Base-by-base conservation (phyloP, 306 rosid genomes). In the Dicorynia guianensis region DNA sequence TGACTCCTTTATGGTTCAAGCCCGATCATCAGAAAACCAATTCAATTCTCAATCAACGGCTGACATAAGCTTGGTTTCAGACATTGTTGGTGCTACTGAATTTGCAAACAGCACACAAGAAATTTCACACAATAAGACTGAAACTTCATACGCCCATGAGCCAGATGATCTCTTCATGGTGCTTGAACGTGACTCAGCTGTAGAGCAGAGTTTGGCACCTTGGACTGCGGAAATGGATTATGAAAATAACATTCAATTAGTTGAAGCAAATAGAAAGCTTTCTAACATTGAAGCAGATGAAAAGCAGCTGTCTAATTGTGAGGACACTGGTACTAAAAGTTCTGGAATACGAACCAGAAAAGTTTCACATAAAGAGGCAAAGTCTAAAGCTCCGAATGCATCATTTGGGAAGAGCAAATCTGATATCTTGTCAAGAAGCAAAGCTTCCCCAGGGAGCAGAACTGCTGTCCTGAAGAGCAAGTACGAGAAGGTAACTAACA, bases 131-230 rank as follows among this genome's bases (percentile, higher is more conserved):
- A 84, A 78, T 20, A 85, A 82, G 85, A 79, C 85, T 76, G 92
- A 78, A 72, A 62, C 76, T 14, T 65, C 59, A 34, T 74, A 58
- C 44, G 57, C 81, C 42, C 88, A 78, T 33, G 98, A 92, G 78
- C 98, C 99, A 2, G 93, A 92, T 69, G 99, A 95, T 84, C 96
- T 95, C 78, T 89, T 77, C 86, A 92, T 96, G 97, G 72, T 90
- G 88, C 98, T 96, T 69, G 99, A 90, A 14, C 96, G 99, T 49
- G 89, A 84, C 72, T 84, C 92, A 34, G 79, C 88, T 8, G 74
- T 74, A 58, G 90, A 86, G 74, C 93, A 76, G 63, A 78, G 61
- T 55, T 76, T 78, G 48, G 63, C 87, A 58, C 80, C 96, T 25
- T 96, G 92, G 99, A 85, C 88, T 72, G 83, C 90, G 36, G 98